These are phyloP conservation scores for Boletus reticuloceps DNA, from an alignment of 768 basidiomycete genomes.

Conservation along the genomic window DNA sequence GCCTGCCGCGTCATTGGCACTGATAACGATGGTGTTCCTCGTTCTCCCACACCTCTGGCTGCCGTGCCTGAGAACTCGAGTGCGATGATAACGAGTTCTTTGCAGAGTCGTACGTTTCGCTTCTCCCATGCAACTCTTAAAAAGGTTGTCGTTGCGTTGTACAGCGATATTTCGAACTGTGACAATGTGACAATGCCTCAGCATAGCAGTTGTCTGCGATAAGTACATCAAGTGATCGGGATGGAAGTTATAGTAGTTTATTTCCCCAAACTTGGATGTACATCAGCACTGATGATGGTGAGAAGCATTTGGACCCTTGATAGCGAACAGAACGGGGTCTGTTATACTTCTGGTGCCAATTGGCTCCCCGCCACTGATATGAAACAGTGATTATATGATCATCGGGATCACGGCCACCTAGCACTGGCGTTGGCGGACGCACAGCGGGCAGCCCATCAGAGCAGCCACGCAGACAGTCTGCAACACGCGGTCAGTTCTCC, in stretches of 20 bases:
- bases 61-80: background rate
- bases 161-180: background rate
- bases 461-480: background rate
- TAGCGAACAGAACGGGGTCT: background rate
- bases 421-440: background rate
- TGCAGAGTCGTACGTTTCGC: background rate
- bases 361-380: background rate
- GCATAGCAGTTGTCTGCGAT: too few species aligned
- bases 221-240: too few species aligned
- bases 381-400: background rate
- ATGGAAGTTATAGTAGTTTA: background rate
- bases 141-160: too few species aligned
- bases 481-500: background rate
- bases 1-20: background rate
- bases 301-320: background rate
- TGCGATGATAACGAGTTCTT: background rate
- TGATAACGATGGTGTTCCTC: background rate
- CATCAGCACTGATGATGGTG: background rate
- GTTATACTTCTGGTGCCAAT: background rate
- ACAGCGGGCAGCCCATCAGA: background rate
- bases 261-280: conserved; percentile 1
- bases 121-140: background rate
- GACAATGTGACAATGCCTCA: background rate
- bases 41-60: background rate
- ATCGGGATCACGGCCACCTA: background rate